Evolutionary conservation across 495 filamentous ascomycete species (phyloP).

Genomic region (Choiromyces venosus): DNA sequence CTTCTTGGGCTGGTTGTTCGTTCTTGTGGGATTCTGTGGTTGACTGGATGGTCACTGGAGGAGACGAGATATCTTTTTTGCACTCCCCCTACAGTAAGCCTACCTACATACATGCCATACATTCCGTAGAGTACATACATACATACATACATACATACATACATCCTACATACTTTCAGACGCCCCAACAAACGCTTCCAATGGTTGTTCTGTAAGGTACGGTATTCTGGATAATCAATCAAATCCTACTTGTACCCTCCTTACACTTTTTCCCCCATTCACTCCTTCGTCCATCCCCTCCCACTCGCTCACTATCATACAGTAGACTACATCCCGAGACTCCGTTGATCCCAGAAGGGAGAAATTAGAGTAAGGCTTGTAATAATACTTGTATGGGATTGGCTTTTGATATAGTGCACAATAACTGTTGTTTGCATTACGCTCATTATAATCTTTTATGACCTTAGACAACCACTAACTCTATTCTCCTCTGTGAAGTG

Average conservation of each 20-base stretch:
- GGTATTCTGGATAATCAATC: neutral
- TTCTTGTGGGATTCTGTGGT: neutral
- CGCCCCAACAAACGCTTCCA: neutral
- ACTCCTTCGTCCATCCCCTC: conserved; percentile 13
- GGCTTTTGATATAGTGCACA: neutral
- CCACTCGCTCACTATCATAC: neutral
- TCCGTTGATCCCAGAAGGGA: neutral
- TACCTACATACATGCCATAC: neutral
- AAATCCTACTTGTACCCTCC: conserved; percentile 9
- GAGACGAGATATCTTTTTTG: neutral
- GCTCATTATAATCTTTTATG: neutral
- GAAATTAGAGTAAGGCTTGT: neutral
- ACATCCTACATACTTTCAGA: neutral
- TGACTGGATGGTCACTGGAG: neutral
- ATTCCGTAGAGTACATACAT: neutral
- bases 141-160: neutral
- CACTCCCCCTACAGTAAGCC: neutral
- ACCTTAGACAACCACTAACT: neutral
- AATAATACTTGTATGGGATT: neutral
- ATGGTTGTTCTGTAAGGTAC: neutral
- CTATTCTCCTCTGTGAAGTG: neutral
- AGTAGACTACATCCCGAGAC: neutral
- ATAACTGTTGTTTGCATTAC: neutral
- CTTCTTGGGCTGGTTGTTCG: neutral
- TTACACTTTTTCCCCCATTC: conserved; percentile 8